Evolutionary conservation across 2,329 filamentous ascomycete species (phyloP), one percentile per base, ranked within the genome.

Genomic region (Penicillium verrucosum): DNA sequence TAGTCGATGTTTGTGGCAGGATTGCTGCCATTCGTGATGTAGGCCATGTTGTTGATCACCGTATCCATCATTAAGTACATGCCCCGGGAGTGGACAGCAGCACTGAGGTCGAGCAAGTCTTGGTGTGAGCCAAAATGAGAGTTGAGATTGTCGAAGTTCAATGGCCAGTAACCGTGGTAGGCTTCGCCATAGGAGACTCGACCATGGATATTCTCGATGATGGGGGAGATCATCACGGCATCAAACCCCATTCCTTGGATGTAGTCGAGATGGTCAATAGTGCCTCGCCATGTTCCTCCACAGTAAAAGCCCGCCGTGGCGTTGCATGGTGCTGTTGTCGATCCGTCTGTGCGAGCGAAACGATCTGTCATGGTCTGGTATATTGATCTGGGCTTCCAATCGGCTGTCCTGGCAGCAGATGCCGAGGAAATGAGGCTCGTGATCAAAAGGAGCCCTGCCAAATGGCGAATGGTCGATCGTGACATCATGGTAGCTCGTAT

Each of bases 1-100:
- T 70, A 70, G 30, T 68, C 59, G 34, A 65, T 58, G 36, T 55
- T 50, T 1, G 60, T 67, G 18, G 61, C 62, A 1, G 69, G 68
- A 38, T 68, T 49, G 27, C 62, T 60, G 11, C 65, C 66, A 49
- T 71, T 65, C 5, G 65, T 69, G 9, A 70, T 65, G 12, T 64
- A 72, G 8, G 68, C 76, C 72, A 78, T 74, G 54, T 82, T 78
- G 65, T 82, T 82, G 38, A 79, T 75, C 10, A 82, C 80, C 2
- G 80, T 75, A 59, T 82, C 80, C 44, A 81, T 73, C 80, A 82
- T 81, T 11, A 83, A 61, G 59, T 78, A 81, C 79, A 78, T 82
- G 56, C 73, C 78, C 61, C 68, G 73, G 14, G 59, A 60, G 64
- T 82, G 80, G 11, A 81, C 65, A 9, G 77, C 75, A 30, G 66